Conservation (phyloP, 2,329 filamentous ascomycete species). For the Mollisia scopiformis region DNA sequence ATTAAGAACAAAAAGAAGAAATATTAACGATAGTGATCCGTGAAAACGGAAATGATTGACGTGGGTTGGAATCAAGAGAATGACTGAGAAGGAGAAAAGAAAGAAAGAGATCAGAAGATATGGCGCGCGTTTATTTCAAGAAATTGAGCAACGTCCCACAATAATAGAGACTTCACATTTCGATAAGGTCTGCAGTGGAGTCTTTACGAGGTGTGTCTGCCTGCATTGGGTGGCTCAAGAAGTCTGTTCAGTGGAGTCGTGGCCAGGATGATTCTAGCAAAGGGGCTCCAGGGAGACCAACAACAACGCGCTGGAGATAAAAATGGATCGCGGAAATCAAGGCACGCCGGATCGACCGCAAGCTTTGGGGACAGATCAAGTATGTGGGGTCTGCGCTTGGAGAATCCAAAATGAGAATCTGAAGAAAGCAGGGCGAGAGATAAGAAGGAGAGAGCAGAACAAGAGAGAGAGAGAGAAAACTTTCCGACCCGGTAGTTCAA, state of each 20-base stretch:
- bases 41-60: background rate
- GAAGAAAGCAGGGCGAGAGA: no score
- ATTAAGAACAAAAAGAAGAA: background rate
- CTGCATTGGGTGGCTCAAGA: background rate
- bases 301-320: background rate
- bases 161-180: background rate
- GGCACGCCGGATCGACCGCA: no score
- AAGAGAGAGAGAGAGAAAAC: no score
- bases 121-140: background rate
- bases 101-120: background rate
- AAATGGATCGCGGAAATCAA: background rate
- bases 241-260: background rate
- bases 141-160: background rate
- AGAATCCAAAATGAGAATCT: no score
- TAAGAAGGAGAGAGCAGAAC: no score
- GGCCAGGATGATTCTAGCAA: background rate
- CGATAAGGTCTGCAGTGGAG: background rate
- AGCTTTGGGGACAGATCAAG: no score
- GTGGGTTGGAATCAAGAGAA: background rate
- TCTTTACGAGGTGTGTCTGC: background rate
- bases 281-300: background rate
- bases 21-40: constrained; percentile 1
- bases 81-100: background rate
- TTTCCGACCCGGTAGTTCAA: no score
- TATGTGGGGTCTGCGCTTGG: background rate